These are phyloP conservation scores for Kwoniella heveanensis DNA, from an alignment of 768 basidiomycete genomes.

Conservation along the genomic window DNA sequence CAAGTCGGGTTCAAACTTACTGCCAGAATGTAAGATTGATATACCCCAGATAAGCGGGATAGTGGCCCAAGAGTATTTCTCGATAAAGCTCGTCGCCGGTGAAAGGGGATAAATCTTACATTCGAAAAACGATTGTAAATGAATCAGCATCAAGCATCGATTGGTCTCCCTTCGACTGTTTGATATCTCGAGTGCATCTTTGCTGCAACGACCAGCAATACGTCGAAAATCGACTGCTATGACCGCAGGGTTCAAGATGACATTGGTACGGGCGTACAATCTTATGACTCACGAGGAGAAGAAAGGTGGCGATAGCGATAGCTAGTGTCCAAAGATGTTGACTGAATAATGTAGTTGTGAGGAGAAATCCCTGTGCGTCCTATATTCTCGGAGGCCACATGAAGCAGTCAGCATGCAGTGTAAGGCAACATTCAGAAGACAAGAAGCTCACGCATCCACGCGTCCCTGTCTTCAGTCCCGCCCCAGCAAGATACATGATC, in stretches of 20 bases:
- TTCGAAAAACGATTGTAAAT: no score
- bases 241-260: no score
- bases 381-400: slow-evolving; percentile 10
- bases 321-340: slow-evolving; percentile 54
- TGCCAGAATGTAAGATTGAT: slow-evolving; percentile 44
- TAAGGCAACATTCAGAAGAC: no score
- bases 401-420: no score
- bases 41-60: slow-evolving; percentile 39
- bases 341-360: slow-evolving; percentile 49
- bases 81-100: slow-evolving; percentile 34
- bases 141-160: no score
- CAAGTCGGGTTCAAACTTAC: slow-evolving; percentile 34
- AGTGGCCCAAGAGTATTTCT: slow-evolving; percentile 38
- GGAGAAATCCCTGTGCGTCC: slow-evolving; percentile 44
- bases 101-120: slow-evolving; percentile 50
- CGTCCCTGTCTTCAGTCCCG: slow-evolving; percentile 30
- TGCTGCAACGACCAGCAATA: neutral
- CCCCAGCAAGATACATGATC: slow-evolving; percentile 32
- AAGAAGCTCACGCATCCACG: slow-evolving; percentile 48
- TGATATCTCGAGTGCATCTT: no score
- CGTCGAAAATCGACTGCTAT: no score
- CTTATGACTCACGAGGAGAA: slow-evolving; percentile 48
- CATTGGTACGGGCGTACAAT: no score
- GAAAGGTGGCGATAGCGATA: slow-evolving; percentile 52
- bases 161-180: no score